Evolutionary conservation across 2,329 filamentous ascomycete genomes (phyloP), one percentile per base, ranked within the genome.

Genomic region (Claviceps monticola): DNA sequence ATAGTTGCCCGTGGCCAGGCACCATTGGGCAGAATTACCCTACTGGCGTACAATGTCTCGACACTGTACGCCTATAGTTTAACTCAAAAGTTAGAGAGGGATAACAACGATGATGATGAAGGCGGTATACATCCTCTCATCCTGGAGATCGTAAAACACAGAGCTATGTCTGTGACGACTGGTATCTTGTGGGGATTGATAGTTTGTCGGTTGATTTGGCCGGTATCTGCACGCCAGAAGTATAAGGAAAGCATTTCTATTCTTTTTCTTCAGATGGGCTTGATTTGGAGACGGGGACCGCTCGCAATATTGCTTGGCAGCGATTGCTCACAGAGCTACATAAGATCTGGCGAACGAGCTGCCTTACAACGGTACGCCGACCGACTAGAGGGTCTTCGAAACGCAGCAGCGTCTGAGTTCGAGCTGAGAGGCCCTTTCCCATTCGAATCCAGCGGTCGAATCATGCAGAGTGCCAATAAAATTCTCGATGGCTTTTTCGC

Each of bases 281-380:
- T 96, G 36, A 88, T 95, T 57, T 96, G 90, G 90, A 91, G 88
- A 67, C 80, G 88, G 38, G 88, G 93, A 7, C 90, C 90, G 0
- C 71, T 95, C n/a, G 83, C 85, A 3, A 81, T 83, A 9, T 75
- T 94, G 54, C 71, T 82, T 1, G 76, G 80, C 51, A 77, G 73
- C 51, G 71, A 76, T 59, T 70, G 67, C 54, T 70, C 72, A 4
- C 70, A 74, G 21, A 78, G 79, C 2, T 95, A 93, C 65, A 87
- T 95, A 74, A 83, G 83, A 58, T 77, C 87, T 1, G 78, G 83
- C n/a, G 90, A 95, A 66, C 88, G 93, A 62, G 78, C 85, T 3
- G 83, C 87, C 39, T 74, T 96, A 53, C 88, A 93, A 61, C 79
- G 83, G 48, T 94, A 88, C 58, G 73, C 75, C 14, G 76, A 74